These are phyloP conservation scores for Penstemon barbatus DNA, from an alignment of 257 asterid species.

Conservation along the genomic window DNA sequence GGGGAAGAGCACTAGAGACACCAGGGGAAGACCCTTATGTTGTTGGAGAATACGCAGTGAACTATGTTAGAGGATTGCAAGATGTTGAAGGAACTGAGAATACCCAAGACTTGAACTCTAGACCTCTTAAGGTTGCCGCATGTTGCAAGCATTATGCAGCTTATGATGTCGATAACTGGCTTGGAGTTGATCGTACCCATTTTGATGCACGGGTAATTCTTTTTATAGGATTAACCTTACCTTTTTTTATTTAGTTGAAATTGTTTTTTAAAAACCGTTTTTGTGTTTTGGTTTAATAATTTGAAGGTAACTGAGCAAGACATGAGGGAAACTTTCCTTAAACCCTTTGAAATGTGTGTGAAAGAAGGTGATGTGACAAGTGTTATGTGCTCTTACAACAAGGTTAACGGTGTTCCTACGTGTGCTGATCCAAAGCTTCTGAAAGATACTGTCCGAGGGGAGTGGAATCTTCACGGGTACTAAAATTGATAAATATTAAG, in stretches of 20 bases:
- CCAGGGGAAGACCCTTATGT: slow-evolving; percentile 55
- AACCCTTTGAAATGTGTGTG: slow-evolving; percentile 52
- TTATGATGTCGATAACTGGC: slow-evolving; percentile 52
- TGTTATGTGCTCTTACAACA: slow-evolving; percentile 56
- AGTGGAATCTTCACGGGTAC: slow-evolving; percentile 53
- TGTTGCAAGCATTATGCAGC: slow-evolving; percentile 60
- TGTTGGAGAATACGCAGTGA: slow-evolving; percentile 39
- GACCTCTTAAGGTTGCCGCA: slow-evolving; percentile 45
- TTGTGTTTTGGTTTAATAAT: neutral
- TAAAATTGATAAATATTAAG: neutral
- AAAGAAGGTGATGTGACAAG: slow-evolving; percentile 41
- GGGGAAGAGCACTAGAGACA: slow-evolving; percentile 55
- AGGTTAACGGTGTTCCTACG: slow-evolving; percentile 48
- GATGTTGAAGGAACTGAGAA: slow-evolving; percentile 40
- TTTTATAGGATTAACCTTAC: no score
- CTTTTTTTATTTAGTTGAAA: no score
- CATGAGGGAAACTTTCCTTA: slow-evolving; percentile 47
- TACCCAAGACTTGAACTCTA: slow-evolving; percentile 17
- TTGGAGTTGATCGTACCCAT: slow-evolving; percentile 31
- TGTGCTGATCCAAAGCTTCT: slow-evolving; percentile 47
- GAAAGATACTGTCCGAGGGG: slow-evolving; percentile 35
- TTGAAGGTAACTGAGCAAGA: slow-evolving; percentile 48
- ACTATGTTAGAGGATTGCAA: slow-evolving; percentile 52
- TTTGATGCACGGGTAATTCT: slow-evolving; percentile 28
- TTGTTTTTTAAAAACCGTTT: neutral